phyloP scores from a whole-genome alignment of 768 basidiomycete genomes.

The Sporobolomyces pararoseus region DNA sequence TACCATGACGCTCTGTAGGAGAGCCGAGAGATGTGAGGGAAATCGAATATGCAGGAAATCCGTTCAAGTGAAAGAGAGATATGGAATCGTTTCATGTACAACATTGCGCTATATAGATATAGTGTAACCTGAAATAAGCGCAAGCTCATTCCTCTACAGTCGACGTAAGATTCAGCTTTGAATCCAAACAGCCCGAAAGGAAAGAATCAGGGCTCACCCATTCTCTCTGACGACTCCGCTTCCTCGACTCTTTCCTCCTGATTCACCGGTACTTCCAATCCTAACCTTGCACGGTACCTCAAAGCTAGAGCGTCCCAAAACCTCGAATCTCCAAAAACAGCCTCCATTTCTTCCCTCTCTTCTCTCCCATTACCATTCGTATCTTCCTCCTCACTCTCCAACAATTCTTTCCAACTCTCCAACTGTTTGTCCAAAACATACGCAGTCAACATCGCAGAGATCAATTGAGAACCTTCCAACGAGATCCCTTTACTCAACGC shows the following conservation, averaged over 20 bases:
- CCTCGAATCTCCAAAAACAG: constrained; percentile 2
- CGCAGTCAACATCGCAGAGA: constrained; percentile 22
- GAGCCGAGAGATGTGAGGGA: too few relatives aligned
- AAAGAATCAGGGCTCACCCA: constrained; percentile 2
- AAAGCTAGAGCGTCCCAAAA: constrained; percentile 34
- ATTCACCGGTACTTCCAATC: not conserved
- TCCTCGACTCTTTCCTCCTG: constrained; percentile 2
- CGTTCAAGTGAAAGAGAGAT: too few relatives aligned
- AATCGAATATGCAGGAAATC: too few relatives aligned
- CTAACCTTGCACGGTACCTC: constrained; percentile 16
- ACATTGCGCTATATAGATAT: too few relatives aligned
- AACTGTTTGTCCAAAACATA: constrained; percentile 25
- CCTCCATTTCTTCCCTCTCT: constrained; percentile 14
- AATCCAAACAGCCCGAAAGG: not conserved
- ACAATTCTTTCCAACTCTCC: constrained; percentile 12
- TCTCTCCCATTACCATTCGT: not conserved
- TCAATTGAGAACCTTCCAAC: not conserved
- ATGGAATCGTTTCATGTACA: too few relatives aligned
- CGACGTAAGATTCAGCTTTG: not conserved
- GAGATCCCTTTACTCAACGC: not conserved
- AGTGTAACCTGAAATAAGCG: too few relatives aligned
- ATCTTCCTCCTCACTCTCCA: not conserved
- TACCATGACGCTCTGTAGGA: too few relatives aligned
- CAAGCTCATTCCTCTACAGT: too few relatives aligned
- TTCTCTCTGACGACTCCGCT: not conserved